Evolutionary conservation across 1,284 basidiomycete species (phyloP), one percentile per base, ranked within the genome.

Genomic region (Boletus sp.): DNA sequence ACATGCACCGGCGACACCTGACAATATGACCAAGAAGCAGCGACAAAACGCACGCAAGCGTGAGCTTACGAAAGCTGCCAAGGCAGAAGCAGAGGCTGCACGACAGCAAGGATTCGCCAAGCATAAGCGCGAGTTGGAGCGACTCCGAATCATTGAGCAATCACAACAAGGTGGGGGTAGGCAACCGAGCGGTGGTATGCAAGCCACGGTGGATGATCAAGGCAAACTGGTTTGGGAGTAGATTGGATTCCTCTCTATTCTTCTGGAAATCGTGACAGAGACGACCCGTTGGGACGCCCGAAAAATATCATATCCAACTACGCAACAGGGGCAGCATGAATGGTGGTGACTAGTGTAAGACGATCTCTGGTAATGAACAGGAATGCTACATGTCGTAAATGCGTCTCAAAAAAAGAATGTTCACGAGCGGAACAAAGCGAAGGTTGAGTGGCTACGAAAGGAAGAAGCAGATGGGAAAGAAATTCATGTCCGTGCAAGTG

Each of bases 21-120:
- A 78, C 45, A 57, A 72, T 3, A 58, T 75, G 52, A 81, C 80
- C 14, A 86, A 89, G 67, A 76, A 76, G 41, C 81, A 88, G 61
- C 75, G 84, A 14, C 84, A 88, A 61, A 85, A 86, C 54, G 78
- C 76, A 13, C 73, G 74, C 46, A 77, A 72, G 58, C 71, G 75
- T 4, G 84, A 84, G 22, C 74, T 75, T 0, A 60, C 72, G 50
- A 88, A 86, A 59, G 69, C 72, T 4, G 73, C 68, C 7, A 85
- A 81, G 58, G 75, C 68, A 0, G 78, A 76, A 0, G 70, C 70
- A 0, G 87, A 88, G 59, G 64, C 61, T 5, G 72, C 78, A 39
- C 70, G 82, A 32, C 59, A 76, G 17, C 73, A 74, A 6, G 65
- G 63, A 20, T 70, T 88, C 7, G 76, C 76, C 6, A 65, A 72